Percentiles rank a stretch among this genome's conserved stretches.
Evolutionary conservation across 2,329 filamentous ascomycete species (phyloP).

Genomic region (Cryphonectria carpinicola): DNA sequence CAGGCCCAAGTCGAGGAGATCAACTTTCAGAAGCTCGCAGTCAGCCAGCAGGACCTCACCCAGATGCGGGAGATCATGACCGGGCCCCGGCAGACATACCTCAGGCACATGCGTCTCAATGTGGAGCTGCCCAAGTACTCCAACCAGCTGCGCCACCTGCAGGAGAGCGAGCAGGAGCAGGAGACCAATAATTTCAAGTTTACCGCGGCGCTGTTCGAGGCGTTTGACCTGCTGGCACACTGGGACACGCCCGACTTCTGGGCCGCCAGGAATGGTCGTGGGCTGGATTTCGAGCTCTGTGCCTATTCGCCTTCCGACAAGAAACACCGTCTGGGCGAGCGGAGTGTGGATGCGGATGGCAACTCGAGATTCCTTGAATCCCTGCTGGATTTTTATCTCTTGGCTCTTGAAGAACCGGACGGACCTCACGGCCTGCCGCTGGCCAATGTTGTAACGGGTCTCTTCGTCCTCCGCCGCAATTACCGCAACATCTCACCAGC

Average conservation of each 20-base stretch:
- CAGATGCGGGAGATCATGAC: conserved; percentile 32
- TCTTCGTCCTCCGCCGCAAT: conserved; percentile 28
- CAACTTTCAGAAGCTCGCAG: conserved; percentile 33
- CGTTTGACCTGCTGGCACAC: conserved; percentile 33
- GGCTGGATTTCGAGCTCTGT: conserved; percentile 34
- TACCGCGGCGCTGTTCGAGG: conserved; percentile 32
- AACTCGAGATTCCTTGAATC: conserved; percentile 35
- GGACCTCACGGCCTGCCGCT: conserved; percentile 27
- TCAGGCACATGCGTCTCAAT: conserved; percentile 32
- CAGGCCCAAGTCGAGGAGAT: conserved; percentile 34
- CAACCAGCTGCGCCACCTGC: conserved; percentile 27
- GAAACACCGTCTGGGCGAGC: conserved; percentile 30
- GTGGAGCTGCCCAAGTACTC: conserved; percentile 34
- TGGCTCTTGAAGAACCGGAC: conserved; percentile 21
- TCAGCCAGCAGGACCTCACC: conserved; percentile 30
- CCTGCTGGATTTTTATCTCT: conserved; percentile 31
- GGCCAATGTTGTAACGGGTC: conserved; percentile 23
- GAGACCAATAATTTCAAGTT: conserved; percentile 35
- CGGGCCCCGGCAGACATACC: conserved; percentile 31
- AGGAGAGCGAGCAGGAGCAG: conserved; percentile 34
- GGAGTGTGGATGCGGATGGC: conserved; percentile 33
- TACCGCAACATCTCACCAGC: conserved; percentile 28
- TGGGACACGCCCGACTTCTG: conserved; percentile 31
- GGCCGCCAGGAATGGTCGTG: conserved; percentile 18
- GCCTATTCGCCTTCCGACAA: conserved; percentile 34